These are phyloP conservation scores for Penicillium fimorum DNA, from an alignment of 495 filamentous ascomycete genomes.

Conservation along the genomic window DNA sequence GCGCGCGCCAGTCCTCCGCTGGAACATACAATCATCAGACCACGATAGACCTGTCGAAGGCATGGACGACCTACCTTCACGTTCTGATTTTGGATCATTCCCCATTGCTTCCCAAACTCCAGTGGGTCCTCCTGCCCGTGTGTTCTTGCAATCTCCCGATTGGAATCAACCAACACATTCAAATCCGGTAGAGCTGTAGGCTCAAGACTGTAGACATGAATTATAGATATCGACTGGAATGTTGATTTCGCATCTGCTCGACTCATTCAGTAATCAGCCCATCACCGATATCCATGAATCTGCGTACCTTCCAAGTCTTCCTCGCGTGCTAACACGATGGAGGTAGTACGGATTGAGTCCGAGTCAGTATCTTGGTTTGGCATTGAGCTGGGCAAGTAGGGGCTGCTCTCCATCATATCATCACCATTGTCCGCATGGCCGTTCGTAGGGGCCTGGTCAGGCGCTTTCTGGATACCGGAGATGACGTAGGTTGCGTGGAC, in stretches of 20 bases:
- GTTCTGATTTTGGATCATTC: constrained; percentile 65
- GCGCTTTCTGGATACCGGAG: constrained; percentile 54
- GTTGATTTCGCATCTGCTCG: constrained; percentile 61
- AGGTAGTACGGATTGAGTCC: constrained; percentile 42
- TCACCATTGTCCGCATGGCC: constrained; percentile 56
- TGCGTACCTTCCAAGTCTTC: constrained; percentile 70
- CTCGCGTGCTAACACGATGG: constrained; percentile 73
- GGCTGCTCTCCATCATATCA: constrained; percentile 71
- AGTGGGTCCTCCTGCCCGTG: constrained; percentile 61
- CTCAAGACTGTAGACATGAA: constrained; percentile 86
- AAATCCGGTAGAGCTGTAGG: constrained; percentile 71
- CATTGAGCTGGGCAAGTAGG: constrained; percentile 59
- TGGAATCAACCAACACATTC: constrained; percentile 67
- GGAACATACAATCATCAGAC: constrained; percentile 16
- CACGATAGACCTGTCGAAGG: not conserved
- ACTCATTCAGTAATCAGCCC: not conserved
- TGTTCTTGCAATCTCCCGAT: constrained; percentile 54
- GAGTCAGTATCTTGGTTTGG: constrained; percentile 46
- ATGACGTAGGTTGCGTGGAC: constrained; percentile 89
- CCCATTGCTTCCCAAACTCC: constrained; percentile 58
- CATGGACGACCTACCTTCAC: constrained; percentile 49
- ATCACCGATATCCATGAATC: constrained; percentile 1
- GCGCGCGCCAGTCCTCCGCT: constrained; percentile 51
- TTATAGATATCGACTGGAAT: constrained; percentile 67
- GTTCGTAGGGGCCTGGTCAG: constrained; percentile 36